A percentile compares a stretch with the other conserved stretches of the same genome.
Conservation (phyloP, 2,329 filamentous ascomycete genomes). For the Fusarium irregulare region DNA sequence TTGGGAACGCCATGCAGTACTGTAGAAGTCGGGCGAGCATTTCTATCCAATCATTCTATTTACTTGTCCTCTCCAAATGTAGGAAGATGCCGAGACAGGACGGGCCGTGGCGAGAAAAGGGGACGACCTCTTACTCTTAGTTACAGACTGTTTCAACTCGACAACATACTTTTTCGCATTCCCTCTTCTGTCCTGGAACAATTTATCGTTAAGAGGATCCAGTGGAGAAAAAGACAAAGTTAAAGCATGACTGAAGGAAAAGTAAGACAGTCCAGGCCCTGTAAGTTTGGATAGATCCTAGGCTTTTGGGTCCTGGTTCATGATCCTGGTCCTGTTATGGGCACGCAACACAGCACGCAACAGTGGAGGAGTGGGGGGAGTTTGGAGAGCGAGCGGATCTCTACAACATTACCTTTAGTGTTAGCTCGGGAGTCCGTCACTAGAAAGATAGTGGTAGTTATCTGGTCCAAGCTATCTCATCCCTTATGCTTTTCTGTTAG, state of each 20-base stretch:
- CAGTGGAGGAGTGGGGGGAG: constrained; percentile 24
- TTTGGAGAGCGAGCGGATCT: constrained; percentile 23
- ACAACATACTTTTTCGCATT: background rate
- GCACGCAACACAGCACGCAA: constrained; percentile 36
- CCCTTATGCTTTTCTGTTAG: background rate
- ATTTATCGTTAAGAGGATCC: constrained; percentile 11
- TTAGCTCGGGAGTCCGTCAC: background rate
- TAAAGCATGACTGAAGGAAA: constrained; percentile 10
- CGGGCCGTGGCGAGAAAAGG: constrained; percentile 29
- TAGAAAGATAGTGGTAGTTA: background rate
- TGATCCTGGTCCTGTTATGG: constrained; percentile 9
- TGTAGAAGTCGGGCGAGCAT: background rate
- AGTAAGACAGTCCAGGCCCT: constrained; percentile 1
- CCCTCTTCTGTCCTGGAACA: background rate
- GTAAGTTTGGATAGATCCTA: constrained; percentile 13
- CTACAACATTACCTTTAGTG: background rate
- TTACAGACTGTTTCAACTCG: background rate
- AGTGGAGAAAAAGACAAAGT: constrained; percentile 9
- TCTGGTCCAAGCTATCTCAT: background rate
- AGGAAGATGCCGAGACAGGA: constrained; percentile 36
- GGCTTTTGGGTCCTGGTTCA: background rate
- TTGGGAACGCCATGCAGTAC: constrained; percentile 36
- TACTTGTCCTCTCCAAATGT: constrained; percentile 4
- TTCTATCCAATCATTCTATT: constrained; percentile 20
- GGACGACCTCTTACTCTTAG: background rate